Percentiles rank a stretch among this genome's conserved stretches.
Conservation (phyloP, 2,329 filamentous ascomycete genomes). For the Phaeoacremonium minimum region DNA sequence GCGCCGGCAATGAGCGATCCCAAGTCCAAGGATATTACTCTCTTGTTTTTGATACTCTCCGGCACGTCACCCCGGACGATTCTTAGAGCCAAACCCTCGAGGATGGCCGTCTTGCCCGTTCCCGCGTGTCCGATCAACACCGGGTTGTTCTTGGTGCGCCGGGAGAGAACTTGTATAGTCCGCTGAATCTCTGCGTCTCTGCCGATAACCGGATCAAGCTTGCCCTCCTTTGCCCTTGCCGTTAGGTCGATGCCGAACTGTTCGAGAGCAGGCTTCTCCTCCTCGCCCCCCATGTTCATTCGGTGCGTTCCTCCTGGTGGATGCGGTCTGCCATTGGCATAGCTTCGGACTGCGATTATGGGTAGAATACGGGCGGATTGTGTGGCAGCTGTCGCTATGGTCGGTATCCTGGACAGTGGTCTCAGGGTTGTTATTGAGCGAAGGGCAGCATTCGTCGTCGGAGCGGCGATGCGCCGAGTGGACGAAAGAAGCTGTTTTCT, state of each 20-base stretch:
- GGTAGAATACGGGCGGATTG: slow-evolving; percentile 27
- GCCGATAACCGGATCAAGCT: slow-evolving; percentile 93
- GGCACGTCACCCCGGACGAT: slow-evolving; percentile 92
- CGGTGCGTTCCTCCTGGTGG: slow-evolving; percentile 89
- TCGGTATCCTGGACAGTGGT: slow-evolving; percentile 10
- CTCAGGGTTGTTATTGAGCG: slow-evolving; percentile 12
- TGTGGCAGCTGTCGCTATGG: slow-evolving; percentile 11
- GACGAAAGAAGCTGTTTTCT: slow-evolving; percentile 29
- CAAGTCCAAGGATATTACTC: slow-evolving; percentile 81
- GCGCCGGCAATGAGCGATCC: slow-evolving; percentile 92
- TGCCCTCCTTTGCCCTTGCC: slow-evolving; percentile 76
- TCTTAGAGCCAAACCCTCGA: slow-evolving; percentile 84
- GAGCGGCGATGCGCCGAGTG: slow-evolving; percentile 24
- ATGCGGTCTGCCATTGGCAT: slow-evolving; percentile 72
- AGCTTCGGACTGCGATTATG: slow-evolving; percentile 39
- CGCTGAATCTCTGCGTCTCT: slow-evolving; percentile 87
- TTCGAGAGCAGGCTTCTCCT: slow-evolving; percentile 82
- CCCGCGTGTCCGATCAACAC: slow-evolving; percentile 90
- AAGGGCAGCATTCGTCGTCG: slow-evolving; percentile 12
- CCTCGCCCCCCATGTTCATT: slow-evolving; percentile 78
- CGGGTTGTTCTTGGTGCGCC: slow-evolving; percentile 93
- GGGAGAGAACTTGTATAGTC: slow-evolving; percentile 88
- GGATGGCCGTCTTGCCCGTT: slow-evolving; percentile 89
- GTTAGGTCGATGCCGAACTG: slow-evolving; percentile 91
- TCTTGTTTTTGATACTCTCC: slow-evolving; percentile 92